These are phyloP conservation scores for Coleophoma eucalyptorum DNA, from an alignment of 2,329 filamentous ascomycete species.

Conservation along the genomic window DNA sequence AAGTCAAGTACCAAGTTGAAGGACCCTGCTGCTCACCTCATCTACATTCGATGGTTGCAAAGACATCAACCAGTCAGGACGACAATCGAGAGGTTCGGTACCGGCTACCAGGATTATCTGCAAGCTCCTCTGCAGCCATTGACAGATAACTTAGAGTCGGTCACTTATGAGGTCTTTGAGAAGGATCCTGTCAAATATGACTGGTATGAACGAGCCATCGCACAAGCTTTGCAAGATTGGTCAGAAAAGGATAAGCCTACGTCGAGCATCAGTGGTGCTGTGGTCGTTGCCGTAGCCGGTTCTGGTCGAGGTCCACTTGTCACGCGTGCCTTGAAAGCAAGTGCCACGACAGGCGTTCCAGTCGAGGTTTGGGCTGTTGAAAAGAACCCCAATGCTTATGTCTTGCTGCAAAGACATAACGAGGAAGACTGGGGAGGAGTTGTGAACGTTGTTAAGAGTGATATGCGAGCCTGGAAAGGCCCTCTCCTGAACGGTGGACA, in stretches of 20 bases:
- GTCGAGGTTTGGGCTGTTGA: constrained; percentile 91
- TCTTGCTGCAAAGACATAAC: constrained; percentile 86
- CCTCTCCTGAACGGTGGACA: constrained; percentile 46
- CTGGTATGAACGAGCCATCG: constrained; percentile 86
- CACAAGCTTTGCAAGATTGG: constrained; percentile 80
- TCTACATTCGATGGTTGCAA: constrained; percentile 83
- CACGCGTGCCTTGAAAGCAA: constrained; percentile 79
- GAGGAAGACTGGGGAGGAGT: constrained; percentile 72
- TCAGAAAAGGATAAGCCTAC: constrained; percentile 66
- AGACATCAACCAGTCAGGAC: constrained; percentile 68
- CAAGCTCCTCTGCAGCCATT: constrained; percentile 93
- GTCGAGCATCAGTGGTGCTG: constrained; percentile 63
- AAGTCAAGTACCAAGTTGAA: constrained; percentile 41
- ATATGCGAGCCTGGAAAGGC: constrained; percentile 96
- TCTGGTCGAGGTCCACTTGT: constrained; percentile 91
- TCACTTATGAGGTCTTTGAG: constrained; percentile 98
- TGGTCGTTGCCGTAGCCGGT: constrained; percentile 88
- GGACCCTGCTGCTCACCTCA: constrained; percentile 63
- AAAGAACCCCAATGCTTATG: constrained; percentile 97
- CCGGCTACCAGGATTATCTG: constrained; percentile 86
- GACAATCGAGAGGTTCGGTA: constrained; percentile 64
- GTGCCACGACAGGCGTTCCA: constrained; percentile 67
- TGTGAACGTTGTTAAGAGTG: constrained; percentile 88
- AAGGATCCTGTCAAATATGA: constrained; percentile 98
- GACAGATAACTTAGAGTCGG: constrained; percentile 93